Conservation (phyloP, 2,329 filamentous ascomycete species). For the Ophiostoma fasciatum region DNA sequence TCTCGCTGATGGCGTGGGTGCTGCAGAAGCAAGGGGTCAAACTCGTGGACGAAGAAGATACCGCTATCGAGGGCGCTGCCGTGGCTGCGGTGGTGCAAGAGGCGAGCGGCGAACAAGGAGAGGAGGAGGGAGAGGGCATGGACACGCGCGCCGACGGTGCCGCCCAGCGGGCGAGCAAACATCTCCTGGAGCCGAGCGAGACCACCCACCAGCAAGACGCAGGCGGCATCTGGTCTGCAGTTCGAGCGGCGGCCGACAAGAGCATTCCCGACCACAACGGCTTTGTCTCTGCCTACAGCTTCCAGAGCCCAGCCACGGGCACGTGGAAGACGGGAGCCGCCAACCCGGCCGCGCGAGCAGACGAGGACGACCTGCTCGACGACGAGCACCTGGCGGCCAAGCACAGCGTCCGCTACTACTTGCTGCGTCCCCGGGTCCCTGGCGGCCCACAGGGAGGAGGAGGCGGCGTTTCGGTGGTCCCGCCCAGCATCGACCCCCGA, state of each 20-base stretch:
- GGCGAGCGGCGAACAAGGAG: too few species aligned
- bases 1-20: conserved; percentile 15
- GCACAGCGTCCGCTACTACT: conserved; percentile 15
- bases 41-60: background rate
- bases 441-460: too few species aligned
- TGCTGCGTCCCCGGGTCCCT: conserved; percentile 11
- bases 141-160: conserved; percentile 1
- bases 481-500: background rate
- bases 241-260: background rate
- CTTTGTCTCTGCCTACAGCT: conserved; percentile 8
- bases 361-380: conserved; percentile 5
- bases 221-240: background rate
- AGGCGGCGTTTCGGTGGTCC: background rate
- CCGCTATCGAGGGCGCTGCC: conserved; percentile 1
- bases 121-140: conserved; percentile 2
- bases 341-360: background rate
- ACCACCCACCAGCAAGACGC: background rate
- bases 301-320: conserved; percentile 14
- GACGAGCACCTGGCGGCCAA: conserved; percentile 12
- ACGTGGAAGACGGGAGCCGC: conserved; percentile 13
- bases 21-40: conserved; percentile 8
- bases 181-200: too few species aligned
- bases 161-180: too few species aligned
- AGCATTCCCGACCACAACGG: background rate
- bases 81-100: too few species aligned